A percentile compares a stretch with the other conserved stretches of the same genome.
phyloP scores from a whole-genome alignment of 2,329 filamentous ascomycete species.

The Chalara sp. region DNA sequence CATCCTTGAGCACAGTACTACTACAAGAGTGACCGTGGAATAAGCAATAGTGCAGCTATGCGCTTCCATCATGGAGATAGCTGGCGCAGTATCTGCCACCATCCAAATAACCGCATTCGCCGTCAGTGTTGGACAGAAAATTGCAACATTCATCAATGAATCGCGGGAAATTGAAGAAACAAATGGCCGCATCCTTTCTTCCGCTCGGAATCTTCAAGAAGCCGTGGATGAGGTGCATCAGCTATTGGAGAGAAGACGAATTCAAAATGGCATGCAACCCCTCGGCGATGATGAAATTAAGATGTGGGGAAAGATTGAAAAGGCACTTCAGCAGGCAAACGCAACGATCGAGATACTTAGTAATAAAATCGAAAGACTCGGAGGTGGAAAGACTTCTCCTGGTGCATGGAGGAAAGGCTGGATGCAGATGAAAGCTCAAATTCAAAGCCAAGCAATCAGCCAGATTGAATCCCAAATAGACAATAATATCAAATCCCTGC shows the following conservation, averaged over 20 bases:
- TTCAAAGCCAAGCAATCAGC: background rate
- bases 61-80: background rate
- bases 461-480: background rate
- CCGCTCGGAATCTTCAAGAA: background rate
- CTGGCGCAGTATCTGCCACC: background rate
- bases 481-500: background rate
- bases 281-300: background rate
- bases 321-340: background rate
- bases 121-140: background rate
- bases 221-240: background rate
- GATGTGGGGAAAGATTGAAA: background rate
- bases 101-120: background rate
- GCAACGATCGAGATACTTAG: background rate
- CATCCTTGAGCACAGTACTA: no score
- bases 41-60: no score
- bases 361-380: background rate
- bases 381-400: background rate
- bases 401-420: background rate
- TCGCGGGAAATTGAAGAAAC: background rate
- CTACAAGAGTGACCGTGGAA: no score
- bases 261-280: background rate
- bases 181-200: background rate
- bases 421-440: background rate
- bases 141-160: background rate
- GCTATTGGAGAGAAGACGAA: background rate